These are phyloP conservation scores for Daedaleopsis nitida DNA, from an alignment of 768 basidiomycete species.

Conservation along the genomic window DNA sequence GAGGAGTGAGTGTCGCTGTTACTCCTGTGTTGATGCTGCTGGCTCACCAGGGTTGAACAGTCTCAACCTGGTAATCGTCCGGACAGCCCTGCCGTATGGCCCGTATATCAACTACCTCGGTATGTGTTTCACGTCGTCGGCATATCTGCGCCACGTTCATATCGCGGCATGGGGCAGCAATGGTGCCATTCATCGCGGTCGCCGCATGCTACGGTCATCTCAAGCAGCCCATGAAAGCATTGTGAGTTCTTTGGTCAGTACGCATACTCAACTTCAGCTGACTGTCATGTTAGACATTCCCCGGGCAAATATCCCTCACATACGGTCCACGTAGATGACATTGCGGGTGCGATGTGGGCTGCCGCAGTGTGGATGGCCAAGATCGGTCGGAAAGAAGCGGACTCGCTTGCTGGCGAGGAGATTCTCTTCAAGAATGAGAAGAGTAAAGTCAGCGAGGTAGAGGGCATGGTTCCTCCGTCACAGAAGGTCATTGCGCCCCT, in stretches of 20 bases:
- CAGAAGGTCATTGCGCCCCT: slow-evolving; percentile 67
- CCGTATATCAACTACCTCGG: slow-evolving; percentile 65
- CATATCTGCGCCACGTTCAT: not conserved
- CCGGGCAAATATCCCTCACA: slow-evolving; percentile 76
- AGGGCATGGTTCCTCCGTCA: slow-evolving; percentile 59
- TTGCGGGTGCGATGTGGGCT: slow-evolving; percentile 77
- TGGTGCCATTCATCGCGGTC: slow-evolving; percentile 65
- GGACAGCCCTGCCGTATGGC: slow-evolving; percentile 77
- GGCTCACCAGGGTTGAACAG: slow-evolving; percentile 37
- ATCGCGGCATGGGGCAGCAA: slow-evolving; percentile 43
- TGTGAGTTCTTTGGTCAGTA: slow-evolving; percentile 48
- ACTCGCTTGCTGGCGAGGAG: slow-evolving; percentile 65
- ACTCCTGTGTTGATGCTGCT: slow-evolving; percentile 22
- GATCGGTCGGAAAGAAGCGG: slow-evolving; percentile 60
- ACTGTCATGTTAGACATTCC: slow-evolving; percentile 56
- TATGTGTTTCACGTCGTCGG: slow-evolving; percentile 6
- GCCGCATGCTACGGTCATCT: slow-evolving; percentile 81
- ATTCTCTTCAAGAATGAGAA: slow-evolving; percentile 73
- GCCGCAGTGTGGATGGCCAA: slow-evolving; percentile 74
- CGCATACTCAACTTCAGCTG: slow-evolving; percentile 5
- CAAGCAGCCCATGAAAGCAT: slow-evolving; percentile 82
- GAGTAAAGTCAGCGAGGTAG: slow-evolving; percentile 62
- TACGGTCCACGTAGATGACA: slow-evolving; percentile 77
- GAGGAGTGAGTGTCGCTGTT: slow-evolving; percentile 50
- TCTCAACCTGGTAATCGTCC: slow-evolving; percentile 78